Evolutionary conservation across 495 filamentous ascomycete species (phyloP), one percentile per base, ranked within the genome.

Genomic region (Choiromyces venosus): DNA sequence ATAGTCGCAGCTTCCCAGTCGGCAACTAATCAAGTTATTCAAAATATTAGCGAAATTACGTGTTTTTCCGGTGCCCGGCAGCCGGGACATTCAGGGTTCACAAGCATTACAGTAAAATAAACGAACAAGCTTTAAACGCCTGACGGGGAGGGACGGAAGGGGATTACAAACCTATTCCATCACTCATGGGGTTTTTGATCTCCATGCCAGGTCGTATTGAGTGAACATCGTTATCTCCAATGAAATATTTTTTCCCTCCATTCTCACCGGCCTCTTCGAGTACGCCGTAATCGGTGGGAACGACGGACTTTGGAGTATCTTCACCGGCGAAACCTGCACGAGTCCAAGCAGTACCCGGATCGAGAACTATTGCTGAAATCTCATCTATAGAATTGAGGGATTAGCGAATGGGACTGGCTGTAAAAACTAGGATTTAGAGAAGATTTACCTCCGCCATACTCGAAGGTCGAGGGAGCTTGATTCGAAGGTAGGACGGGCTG

Each of bases 321-420:
- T 99, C 95, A 78, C 96, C 95, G 5, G 95, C 95, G 82, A 97
- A 98, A 74, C 95, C 95, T 71, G 94, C 96, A 84, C 96, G 94
- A 21, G 89, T 92, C 78, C 88, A 91, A 65, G 90, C 92, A 84
- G 91, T 97, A 61, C 96, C 95, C 5, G 96, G 91, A 80, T 99
- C 95, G 78, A 99, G 92, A 35, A 99, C 92, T 80, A 99, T 92
- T 37, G 95, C 95, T 21, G 93, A 95, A 68, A 99, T 93, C 83
- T 99, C 95, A 85, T 99, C 95, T 96, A 75, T 66, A 71, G 9
- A 38, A n/a, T 37, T 8, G 12, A 40, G 38, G 40, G 1, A 39
- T 65, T 64, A 70, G 67, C 5, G 38, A 65, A 65, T 72, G 37
- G 69, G 46, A 25, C 44, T 39, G 21, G 25, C 25, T 56, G 29